Percentiles rank a stretch among this genome's conserved stretches.
phyloP scores from a whole-genome alignment of 768 basidiomycete genomes.

The Candolleomyces aberdarensis region DNA sequence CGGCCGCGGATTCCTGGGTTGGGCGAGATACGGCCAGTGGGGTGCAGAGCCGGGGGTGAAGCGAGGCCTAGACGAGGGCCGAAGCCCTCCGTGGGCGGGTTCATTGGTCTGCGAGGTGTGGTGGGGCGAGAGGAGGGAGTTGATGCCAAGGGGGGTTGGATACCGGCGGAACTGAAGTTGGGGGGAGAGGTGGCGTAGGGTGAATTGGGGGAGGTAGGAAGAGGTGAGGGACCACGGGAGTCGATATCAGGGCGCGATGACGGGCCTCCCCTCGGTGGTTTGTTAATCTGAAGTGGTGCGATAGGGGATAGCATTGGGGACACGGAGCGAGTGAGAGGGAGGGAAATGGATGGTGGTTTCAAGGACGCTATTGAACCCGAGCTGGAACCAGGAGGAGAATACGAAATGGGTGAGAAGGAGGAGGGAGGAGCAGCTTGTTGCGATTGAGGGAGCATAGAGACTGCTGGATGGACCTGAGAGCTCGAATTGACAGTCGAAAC shows the following conservation, averaged over 20 bases:
- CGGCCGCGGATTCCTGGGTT: conserved; percentile 3
- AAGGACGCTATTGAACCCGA: conserved; percentile 2
- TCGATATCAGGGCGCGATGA: no score
- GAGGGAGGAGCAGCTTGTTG: background rate
- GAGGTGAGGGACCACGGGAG: background rate
- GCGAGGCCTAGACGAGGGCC: conserved; percentile 11
- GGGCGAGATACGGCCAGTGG: conserved; percentile 10
- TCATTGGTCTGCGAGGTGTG: conserved; percentile 13
- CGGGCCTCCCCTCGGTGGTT: background rate
- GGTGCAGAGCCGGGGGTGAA: background rate
- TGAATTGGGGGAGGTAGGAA: conserved; percentile 11
- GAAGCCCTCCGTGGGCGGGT: conserved; percentile 17
- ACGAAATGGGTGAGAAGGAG: conserved; percentile 1
- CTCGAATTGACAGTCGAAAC: conserved; percentile 2
- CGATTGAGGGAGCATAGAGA: background rate
- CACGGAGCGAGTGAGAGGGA: conserved; percentile 15
- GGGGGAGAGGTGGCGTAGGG: conserved; percentile 12
- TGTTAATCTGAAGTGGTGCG: conserved; percentile 15
- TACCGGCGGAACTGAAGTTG: background rate
- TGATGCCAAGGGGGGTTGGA: conserved; percentile 6
- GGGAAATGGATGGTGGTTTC: conserved; percentile 18
- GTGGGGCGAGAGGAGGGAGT: conserved; percentile 6
- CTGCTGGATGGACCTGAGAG: background rate
- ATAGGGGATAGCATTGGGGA: conserved; percentile 10
- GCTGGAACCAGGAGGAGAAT: background rate